phyloP scores from a whole-genome alignment of 2,329 filamentous ascomycete species.

The Acephala macrosclerotiorum region DNA sequence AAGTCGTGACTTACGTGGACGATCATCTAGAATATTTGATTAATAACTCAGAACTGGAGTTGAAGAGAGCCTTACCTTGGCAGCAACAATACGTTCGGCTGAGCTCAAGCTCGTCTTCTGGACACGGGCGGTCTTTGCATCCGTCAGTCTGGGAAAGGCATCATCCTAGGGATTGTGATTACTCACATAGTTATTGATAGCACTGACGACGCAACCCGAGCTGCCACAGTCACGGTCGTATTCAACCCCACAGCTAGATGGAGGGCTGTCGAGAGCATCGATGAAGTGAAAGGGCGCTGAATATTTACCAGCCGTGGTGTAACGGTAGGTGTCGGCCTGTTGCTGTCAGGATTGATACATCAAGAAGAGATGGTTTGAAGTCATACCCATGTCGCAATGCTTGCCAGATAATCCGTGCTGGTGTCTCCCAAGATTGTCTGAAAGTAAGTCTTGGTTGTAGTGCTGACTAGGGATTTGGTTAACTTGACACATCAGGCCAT shows the following conservation, averaged over 20 bases:
- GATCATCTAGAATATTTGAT: constrained; percentile 31
- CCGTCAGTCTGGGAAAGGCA: constrained; percentile 7
- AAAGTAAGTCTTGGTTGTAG: constrained; percentile 63
- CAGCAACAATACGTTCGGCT: constrained; percentile 60
- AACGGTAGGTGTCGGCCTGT: constrained; percentile 63
- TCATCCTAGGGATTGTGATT: background rate
- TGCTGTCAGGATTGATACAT: background rate
- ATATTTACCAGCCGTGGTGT: constrained; percentile 68
- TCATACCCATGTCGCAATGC: constrained; percentile 65
- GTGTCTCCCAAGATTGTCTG: constrained; percentile 63
- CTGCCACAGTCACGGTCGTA: constrained; percentile 67
- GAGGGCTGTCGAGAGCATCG: constrained; percentile 69
- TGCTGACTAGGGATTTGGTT: constrained; percentile 50
- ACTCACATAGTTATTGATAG: constrained; percentile 41
- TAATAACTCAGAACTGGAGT: background rate
- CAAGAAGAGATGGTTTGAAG: background rate
- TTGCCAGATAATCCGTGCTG: constrained; percentile 64
- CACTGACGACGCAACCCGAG: constrained; percentile 64
- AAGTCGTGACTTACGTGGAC: constrained; percentile 43
- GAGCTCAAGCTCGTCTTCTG: constrained; percentile 46
- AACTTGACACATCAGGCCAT: background rate
- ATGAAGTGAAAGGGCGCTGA: constrained; percentile 72
- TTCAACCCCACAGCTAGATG: constrained; percentile 62
- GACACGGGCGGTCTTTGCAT: constrained; percentile 31
- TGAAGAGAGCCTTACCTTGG: constrained; percentile 51